These are phyloP conservation scores for Barnettozyma botsteinii DNA, from an alignment of 805 yeast species.

Conservation along the genomic window DNA sequence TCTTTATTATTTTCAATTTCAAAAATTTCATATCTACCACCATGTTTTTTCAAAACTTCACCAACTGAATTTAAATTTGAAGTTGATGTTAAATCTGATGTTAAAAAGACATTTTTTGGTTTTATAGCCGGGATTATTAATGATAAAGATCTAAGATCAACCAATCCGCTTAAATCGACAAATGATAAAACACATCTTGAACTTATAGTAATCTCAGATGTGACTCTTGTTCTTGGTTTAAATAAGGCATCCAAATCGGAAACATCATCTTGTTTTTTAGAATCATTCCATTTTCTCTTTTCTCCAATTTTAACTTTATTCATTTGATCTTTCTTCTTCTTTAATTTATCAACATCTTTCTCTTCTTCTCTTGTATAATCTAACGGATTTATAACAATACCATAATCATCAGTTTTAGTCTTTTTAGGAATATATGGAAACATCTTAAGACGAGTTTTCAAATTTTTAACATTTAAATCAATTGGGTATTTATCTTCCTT, in stretches of 20 bases:
- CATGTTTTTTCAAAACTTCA: slow-evolving; percentile 20
- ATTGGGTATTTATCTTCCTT: slow-evolving; percentile 28
- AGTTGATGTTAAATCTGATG: slow-evolving; percentile 38
- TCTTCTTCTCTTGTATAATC: slow-evolving; percentile 55
- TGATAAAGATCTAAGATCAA: slow-evolving; percentile 75
- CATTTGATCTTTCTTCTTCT: slow-evolving; percentile 20
- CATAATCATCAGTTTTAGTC: slow-evolving; percentile 79
- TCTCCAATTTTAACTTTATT: slow-evolving; percentile 27
- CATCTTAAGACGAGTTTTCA: slow-evolving; percentile 41
- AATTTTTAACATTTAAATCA: slow-evolving; percentile 30
- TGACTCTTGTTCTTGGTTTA: slow-evolving; percentile 44
- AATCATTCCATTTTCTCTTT: slow-evolving; percentile 33
- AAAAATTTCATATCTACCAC: slow-evolving; percentile 29
- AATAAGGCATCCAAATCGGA: slow-evolving; percentile 44
- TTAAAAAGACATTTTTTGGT: slow-evolving; percentile 64
- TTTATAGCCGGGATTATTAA: slow-evolving; percentile 73
- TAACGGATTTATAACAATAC: slow-evolving; percentile 62
- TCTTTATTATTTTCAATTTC: slow-evolving; percentile 32
- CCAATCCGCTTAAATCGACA: slow-evolving; percentile 78
- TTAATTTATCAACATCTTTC: slow-evolving; percentile 29
- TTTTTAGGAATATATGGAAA: slow-evolving; percentile 67
- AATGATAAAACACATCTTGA: slow-evolving; percentile 68
- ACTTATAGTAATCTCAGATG: slow-evolving; percentile 31
- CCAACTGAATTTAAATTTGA: slow-evolving; percentile 12
- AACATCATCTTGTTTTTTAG: slow-evolving; percentile 45